phyloP scores from a whole-genome alignment of 805 yeast species.

The Nakazawaea peltata region DNA sequence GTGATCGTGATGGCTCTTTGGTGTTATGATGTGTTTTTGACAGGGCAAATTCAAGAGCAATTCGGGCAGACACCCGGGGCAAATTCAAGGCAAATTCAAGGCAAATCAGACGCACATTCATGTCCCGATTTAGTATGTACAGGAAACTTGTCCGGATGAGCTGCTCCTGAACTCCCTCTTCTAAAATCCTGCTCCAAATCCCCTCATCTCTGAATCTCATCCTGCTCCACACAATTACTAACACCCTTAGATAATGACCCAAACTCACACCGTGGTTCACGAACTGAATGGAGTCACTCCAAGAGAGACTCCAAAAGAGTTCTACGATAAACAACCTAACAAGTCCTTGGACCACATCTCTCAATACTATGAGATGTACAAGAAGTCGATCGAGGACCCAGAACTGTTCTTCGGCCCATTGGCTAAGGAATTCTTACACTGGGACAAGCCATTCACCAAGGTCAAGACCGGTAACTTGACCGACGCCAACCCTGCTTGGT shows the following conservation, averaged over 20 bases:
- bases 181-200: too few species aligned
- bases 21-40: too few species aligned
- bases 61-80: too few species aligned
- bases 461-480: constrained; percentile 59
- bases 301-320: constrained; percentile 45
- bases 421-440: constrained; percentile 64
- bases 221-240: too few species aligned
- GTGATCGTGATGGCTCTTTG: too few species aligned
- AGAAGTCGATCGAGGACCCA: constrained; percentile 73
- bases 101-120: too few species aligned
- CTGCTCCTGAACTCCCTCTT: too few species aligned
- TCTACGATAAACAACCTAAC: constrained; percentile 51
- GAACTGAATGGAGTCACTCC: constrained; percentile 47
- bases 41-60: too few species aligned
- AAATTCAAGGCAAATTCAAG: too few species aligned
- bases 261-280: constrained; percentile 41
- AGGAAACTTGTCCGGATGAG: too few species aligned
- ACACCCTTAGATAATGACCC: constrained; percentile 6
- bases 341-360: constrained; percentile 52
- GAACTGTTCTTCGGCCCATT: constrained; percentile 69
- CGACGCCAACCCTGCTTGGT: constrained; percentile 84
- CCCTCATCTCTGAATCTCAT: too few species aligned
- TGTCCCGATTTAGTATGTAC: too few species aligned
- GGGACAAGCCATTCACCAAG: constrained; percentile 72
- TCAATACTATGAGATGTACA: constrained; percentile 63